These are phyloP conservation scores for Pisolithus marmoratus DNA, from an alignment of 768 basidiomycete species.

Conservation along the genomic window DNA sequence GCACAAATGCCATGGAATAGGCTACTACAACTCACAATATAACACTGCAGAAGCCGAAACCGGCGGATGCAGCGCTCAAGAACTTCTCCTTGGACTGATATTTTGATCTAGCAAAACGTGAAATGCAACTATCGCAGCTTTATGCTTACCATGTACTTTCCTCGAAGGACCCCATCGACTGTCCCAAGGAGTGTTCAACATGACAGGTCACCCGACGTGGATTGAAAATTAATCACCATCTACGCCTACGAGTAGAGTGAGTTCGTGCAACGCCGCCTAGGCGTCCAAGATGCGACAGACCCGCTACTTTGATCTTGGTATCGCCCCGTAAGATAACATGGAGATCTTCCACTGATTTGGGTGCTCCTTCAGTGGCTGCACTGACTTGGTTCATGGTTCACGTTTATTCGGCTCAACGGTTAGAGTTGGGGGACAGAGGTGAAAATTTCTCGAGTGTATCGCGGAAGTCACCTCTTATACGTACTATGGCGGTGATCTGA, in stretches of 20 bases:
- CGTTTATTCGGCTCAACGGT: neutral
- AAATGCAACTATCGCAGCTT: neutral
- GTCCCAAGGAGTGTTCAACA: slow-evolving; percentile 6
- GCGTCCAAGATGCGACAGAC: slow-evolving; percentile 36
- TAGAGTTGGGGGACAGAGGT: too few species aligned
- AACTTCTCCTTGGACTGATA: slow-evolving; percentile 87
- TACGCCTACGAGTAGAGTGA: slow-evolving; percentile 36
- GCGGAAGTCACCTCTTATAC: neutral
- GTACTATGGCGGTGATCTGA: neutral
- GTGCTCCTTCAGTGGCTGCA: slow-evolving; percentile 34
- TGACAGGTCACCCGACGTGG: slow-evolving; percentile 1
- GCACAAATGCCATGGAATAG: neutral
- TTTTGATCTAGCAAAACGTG: slow-evolving; percentile 6
- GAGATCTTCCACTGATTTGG: slow-evolving; percentile 55
- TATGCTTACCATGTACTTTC: slow-evolving; percentile 79
- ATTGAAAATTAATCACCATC: slow-evolving; percentile 50
- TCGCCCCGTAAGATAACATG: slow-evolving; percentile 49
- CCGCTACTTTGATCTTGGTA: slow-evolving; percentile 90
- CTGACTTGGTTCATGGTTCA: neutral
- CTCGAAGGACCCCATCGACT: slow-evolving; percentile 93
- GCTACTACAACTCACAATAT: slow-evolving; percentile 61
- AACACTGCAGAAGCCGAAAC: slow-evolving; percentile 92
- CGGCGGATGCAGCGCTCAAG: slow-evolving; percentile 70
- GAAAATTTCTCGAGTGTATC: too few species aligned
- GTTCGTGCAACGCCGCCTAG: slow-evolving; percentile 1